phyloP scores from a whole-genome alignment of 2,329 filamentous ascomycete genomes.

The Fusarium devonianum region DNA sequence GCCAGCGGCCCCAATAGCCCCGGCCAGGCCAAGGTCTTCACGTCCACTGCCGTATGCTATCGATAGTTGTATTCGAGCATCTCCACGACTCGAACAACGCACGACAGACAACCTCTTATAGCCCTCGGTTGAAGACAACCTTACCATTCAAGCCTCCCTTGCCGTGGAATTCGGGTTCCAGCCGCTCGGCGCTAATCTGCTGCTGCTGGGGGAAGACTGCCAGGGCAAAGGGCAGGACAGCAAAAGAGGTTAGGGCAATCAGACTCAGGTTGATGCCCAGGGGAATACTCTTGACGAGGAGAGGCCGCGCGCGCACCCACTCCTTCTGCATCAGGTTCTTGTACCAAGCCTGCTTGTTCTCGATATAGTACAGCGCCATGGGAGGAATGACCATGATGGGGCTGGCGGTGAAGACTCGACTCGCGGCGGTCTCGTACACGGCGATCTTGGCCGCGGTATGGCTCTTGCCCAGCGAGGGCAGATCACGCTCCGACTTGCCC shows the following conservation, averaged over 20 bases:
- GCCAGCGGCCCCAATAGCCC: not conserved
- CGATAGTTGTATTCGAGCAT: no score
- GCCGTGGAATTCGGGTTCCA: conserved; percentile 88
- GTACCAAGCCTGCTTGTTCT: conserved; percentile 59
- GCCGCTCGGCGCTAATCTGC: conserved; percentile 73
- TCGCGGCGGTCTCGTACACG: conserved; percentile 90
- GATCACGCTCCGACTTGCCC: conserved; percentile 69
- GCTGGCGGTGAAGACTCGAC: conserved; percentile 89
- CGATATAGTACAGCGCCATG: conserved; percentile 81
- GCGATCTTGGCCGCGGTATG: conserved; percentile 87
- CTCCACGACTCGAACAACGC: no score
- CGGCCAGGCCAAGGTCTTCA: not conserved
- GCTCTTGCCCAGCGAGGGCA: conserved; percentile 81
- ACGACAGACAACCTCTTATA: conserved; percentile 59
- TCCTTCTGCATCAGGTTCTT: conserved; percentile 62
- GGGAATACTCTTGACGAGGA: conserved; percentile 62
- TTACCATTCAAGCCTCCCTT: conserved; percentile 79
- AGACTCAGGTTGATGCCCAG: conserved; percentile 85
- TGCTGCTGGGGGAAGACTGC: conserved; percentile 94
- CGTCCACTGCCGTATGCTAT: not conserved
- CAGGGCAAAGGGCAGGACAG: conserved; percentile 87
- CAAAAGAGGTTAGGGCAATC: conserved; percentile 85
- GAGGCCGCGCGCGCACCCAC: conserved; percentile 81
- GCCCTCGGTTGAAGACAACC: conserved; percentile 97
- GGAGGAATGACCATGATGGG: conserved; percentile 98